Conservation (phyloP, 2,329 filamentous ascomycete species). For the Tolypocladium amazonense region DNA sequence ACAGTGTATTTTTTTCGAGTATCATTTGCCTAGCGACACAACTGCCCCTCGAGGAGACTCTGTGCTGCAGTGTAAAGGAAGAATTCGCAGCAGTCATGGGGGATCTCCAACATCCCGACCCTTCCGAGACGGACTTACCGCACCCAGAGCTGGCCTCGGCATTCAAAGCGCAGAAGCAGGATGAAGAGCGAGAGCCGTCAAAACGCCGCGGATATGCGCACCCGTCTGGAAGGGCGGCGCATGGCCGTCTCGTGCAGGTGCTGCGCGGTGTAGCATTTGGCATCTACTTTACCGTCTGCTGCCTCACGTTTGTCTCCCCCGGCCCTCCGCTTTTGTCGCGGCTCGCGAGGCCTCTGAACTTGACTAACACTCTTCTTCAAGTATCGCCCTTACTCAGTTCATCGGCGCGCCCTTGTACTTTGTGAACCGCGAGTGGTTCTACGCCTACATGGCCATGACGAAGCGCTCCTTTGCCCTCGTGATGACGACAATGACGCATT, state of each 20-base stretch:
- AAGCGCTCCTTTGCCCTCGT: slow-evolving; percentile 76
- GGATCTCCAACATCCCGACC: slow-evolving; percentile 10
- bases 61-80: neutral
- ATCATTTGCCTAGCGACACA: neutral
- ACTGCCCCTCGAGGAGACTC: neutral
- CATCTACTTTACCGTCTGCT: slow-evolving; percentile 41
- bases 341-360: neutral
- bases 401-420: slow-evolving; percentile 68
- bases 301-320: slow-evolving; percentile 32
- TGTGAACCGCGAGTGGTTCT: slow-evolving; percentile 66
- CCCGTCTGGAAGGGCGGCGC: slow-evolving; percentile 43
- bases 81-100: slow-evolving; percentile 12
- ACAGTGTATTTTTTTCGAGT: neutral
- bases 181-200: neutral
- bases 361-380: slow-evolving; percentile 24
- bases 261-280: slow-evolving; percentile 40
- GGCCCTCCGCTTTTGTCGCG: neutral
- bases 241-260: slow-evolving; percentile 38
- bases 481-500: slow-evolving; percentile 70
- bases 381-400: slow-evolving; percentile 61
- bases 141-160: slow-evolving; percentile 5
- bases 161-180: neutral
- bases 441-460: slow-evolving; percentile 78
- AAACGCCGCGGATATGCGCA: slow-evolving; percentile 20
- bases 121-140: slow-evolving; percentile 11